Evolutionary conservation across 257 asterid species (phyloP).

Genomic region (Przewalskia tangutica): DNA sequence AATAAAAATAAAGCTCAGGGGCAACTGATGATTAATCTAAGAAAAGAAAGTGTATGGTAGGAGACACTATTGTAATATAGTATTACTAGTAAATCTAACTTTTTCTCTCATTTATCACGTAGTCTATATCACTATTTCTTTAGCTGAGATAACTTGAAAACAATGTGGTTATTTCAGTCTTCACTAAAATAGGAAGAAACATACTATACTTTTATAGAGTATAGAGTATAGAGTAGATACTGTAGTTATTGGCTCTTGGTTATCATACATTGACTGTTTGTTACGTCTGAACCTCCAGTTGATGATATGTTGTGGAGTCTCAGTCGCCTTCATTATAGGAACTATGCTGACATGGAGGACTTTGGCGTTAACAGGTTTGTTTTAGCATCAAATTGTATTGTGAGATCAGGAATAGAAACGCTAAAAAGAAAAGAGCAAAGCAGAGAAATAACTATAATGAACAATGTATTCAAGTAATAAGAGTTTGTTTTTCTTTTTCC

Average conservation of each 20-base stretch:
- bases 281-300: conserved; percentile 35
- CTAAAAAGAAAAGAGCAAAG: neutral
- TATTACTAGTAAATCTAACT: neutral
- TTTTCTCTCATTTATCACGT: neutral
- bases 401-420: neutral
- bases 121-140: neutral
- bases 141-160: neutral
- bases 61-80: neutral
- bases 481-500: conserved; percentile 21
- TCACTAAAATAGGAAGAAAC: neutral
- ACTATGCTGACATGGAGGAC: conserved; percentile 69
- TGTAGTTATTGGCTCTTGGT: neutral
- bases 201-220: neutral
- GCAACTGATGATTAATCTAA: too few relatives aligned
- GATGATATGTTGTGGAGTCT: conserved; percentile 72
- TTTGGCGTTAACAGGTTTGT: conserved; percentile 63
- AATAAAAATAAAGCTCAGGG: neutral
- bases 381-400: neutral
- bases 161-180: neutral
- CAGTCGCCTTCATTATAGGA: conserved; percentile 83
- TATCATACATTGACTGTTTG: neutral
- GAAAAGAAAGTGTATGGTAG: too few relatives aligned
- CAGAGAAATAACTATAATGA: neutral
- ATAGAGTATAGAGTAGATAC: neutral
- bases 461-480: neutral